Conservation (phyloP, 1,284 basidiomycete species). For the Ceratobasidium sp. region DNA sequence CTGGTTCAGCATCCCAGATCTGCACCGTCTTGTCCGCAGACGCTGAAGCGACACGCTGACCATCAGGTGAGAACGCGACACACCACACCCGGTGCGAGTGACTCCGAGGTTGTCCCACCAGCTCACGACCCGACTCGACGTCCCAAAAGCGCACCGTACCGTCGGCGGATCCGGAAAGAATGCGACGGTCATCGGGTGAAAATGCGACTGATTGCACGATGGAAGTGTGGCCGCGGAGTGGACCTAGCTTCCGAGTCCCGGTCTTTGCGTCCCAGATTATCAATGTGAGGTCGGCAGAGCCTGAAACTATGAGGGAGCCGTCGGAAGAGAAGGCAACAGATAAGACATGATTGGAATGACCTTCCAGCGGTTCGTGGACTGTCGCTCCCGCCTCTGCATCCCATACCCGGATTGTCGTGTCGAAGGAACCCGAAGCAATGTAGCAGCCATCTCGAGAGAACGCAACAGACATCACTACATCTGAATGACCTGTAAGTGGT, state of each 20-base stretch:
- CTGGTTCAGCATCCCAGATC: background rate
- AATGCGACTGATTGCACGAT: background rate
- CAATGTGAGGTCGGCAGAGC: background rate
- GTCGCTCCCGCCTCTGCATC: background rate
- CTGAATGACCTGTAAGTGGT: background rate
- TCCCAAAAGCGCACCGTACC: background rate
- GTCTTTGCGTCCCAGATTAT: background rate
- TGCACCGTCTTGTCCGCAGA: background rate
- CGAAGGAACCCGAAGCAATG: too few relatives aligned
- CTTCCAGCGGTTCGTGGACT: background rate
- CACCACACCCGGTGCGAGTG: too few relatives aligned
- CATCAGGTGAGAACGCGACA: background rate
- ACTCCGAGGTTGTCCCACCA: too few relatives aligned
- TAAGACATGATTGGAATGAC: background rate
- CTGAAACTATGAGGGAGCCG: background rate
- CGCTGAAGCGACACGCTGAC: background rate
- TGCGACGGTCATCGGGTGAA: constrained; percentile 2
- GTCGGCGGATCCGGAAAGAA: background rate
- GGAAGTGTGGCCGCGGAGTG: background rate
- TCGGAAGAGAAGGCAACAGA: background rate
- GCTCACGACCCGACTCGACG: too few relatives aligned
- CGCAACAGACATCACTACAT: background rate
- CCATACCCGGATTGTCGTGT: background rate
- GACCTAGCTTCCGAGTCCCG: background rate
- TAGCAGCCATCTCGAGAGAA: background rate